phyloP scores from a whole-genome alignment of 1,284 basidiomycete species.

The Rhizoctonia solani region DNA sequence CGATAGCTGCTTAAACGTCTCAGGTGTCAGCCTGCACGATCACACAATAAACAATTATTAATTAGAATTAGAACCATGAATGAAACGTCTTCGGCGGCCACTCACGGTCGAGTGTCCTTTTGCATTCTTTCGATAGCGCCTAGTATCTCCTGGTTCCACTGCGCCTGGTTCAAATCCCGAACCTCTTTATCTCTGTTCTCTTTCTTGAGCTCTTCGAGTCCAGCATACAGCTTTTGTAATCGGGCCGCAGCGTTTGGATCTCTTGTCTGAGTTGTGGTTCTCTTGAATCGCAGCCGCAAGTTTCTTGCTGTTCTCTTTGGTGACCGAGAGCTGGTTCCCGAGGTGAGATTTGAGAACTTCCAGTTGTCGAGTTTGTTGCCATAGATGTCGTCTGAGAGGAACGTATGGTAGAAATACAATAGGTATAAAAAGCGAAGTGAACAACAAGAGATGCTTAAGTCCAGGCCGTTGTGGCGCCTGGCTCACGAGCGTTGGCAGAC shows the following conservation, averaged over 20 bases:
- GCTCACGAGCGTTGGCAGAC: conserved; percentile 21
- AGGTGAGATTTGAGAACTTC: conserved; percentile 16
- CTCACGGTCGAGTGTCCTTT: conserved; percentile 28
- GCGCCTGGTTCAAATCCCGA: neutral
- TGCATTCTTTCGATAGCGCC: conserved; percentile 26
- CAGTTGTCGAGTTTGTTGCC: conserved; percentile 27
- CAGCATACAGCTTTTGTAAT: neutral
- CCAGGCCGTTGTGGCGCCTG: conserved; percentile 30
- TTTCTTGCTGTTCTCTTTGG: conserved; percentile 25
- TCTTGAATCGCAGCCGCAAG: conserved; percentile 16
- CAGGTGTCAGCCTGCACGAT: conserved; percentile 29
- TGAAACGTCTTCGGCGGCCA: neutral
- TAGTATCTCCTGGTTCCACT: conserved; percentile 23
- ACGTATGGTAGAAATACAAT: conserved; percentile 29
- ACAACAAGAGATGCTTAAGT: conserved; percentile 23
- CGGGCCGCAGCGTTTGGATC: neutral
- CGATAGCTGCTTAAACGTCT: conserved; percentile 31
- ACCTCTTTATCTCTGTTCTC: conserved; percentile 14
- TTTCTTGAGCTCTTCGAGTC: neutral
- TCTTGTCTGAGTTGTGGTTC: conserved; percentile 11
- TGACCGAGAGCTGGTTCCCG: conserved; percentile 14
- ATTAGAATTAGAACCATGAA: neutral
- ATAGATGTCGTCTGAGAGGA: conserved; percentile 7
- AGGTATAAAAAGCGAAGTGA: conserved; percentile 23
- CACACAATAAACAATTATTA: neutral